phyloP scores from a whole-genome alignment of 306 rosid species.

The Psophocarpus tetragonolobus region DNA sequence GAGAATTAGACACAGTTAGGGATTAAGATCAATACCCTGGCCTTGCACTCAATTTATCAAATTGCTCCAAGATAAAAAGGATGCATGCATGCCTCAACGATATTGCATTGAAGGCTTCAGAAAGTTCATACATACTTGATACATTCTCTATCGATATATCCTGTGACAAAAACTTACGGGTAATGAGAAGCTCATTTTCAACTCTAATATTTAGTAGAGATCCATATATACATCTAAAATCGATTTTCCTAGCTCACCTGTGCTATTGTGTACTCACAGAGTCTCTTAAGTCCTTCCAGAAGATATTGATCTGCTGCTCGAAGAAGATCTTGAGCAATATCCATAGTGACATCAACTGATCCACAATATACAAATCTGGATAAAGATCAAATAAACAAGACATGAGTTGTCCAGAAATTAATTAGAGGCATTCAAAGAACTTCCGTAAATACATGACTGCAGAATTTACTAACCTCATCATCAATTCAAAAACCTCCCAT shows the following conservation, averaged over 20 bases:
- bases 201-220: conserved; percentile 16
- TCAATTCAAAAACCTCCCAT: conserved; percentile 97
- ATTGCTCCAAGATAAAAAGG: conserved; percentile 86
- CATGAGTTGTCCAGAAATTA: conserved; percentile 26
- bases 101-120: conserved; percentile 91
- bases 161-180: conserved; percentile 45
- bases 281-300: conserved; percentile 96
- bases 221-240: not conserved
- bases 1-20: conserved; percentile 8
- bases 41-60: conserved; percentile 76
- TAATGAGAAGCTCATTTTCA: conserved; percentile 25
- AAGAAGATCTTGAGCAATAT: conserved; percentile 96
- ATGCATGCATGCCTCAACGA: conserved; percentile 96
- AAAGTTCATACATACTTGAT: conserved; percentile 92
- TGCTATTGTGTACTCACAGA: conserved; percentile 89
- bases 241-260: conserved; percentile 60
- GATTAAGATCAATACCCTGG: conserved; percentile 76
- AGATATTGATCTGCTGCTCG: conserved; percentile 99
- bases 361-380: conserved; percentile 96
- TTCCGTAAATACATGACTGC: not conserved
- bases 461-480: conserved; percentile 79
- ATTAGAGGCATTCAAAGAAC: conserved; percentile 33
- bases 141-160: conserved; percentile 90
- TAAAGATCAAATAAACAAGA: conserved; percentile 22
- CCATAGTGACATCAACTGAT: conserved; percentile 78